Conservation (phyloP, 139 green algal genomes). For the Chloropicon primus region DNA sequence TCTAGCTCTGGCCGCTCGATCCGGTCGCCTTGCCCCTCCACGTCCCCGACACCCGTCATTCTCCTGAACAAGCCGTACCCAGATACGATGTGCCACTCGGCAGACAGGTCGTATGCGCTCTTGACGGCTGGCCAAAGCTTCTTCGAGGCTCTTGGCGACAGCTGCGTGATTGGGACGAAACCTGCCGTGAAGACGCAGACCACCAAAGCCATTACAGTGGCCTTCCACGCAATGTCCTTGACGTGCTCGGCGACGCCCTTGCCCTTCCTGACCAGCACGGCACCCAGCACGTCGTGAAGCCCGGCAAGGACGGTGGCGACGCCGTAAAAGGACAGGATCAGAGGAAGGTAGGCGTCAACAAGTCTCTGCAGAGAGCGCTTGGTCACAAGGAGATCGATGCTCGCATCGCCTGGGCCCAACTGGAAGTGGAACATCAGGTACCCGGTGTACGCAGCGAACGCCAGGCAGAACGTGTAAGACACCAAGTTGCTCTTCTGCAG, state of each 20-base stretch:
- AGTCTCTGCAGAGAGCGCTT: background rate
- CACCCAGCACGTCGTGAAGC: background rate
- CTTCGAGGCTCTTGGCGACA: background rate
- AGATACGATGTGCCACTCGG: background rate
- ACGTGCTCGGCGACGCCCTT: background rate
- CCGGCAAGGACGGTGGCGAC: background rate
- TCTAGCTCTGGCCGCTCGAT: conserved; percentile 18
- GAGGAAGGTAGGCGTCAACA: background rate
- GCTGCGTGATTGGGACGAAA: background rate
- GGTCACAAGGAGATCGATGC: background rate
- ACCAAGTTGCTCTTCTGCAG: background rate
- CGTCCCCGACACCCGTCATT: conserved; percentile 23
- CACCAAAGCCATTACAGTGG: background rate
- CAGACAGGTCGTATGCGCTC: background rate
- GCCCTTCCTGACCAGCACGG: background rate
- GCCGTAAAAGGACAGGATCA: background rate
- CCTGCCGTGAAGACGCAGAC: background rate
- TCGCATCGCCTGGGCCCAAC: background rate
- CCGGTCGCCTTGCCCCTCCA: background rate
- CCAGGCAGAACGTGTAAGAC: background rate
- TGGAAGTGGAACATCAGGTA: background rate
- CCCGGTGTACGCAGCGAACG: background rate
- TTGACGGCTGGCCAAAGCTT: background rate
- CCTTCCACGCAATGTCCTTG: background rate
- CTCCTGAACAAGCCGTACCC: conserved; percentile 21